Conservation (phyloP, 2,329 filamentous ascomycete genomes). For the Talaromyces sp. region DNA sequence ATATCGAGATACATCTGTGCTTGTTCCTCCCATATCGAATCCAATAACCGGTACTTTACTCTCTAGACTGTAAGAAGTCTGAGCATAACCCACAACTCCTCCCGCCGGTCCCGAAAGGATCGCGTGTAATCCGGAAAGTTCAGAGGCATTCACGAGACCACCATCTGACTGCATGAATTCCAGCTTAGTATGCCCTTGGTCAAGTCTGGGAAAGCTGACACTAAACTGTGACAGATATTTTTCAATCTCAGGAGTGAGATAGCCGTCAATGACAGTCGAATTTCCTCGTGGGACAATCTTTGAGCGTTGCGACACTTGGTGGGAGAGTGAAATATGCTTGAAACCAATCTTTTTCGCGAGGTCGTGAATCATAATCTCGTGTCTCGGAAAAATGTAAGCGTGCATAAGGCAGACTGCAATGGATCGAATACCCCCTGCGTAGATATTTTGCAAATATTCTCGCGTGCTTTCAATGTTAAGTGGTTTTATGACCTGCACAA, state of each 20-base stretch:
- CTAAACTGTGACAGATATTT: slow-evolving; percentile 76
- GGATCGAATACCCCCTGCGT: neutral
- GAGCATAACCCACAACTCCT: slow-evolving; percentile 5
- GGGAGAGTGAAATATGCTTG: slow-evolving; percentile 66
- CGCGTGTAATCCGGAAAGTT: slow-evolving; percentile 80
- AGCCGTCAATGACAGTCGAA: slow-evolving; percentile 74
- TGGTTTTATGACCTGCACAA: neutral
- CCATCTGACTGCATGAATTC: slow-evolving; percentile 95
- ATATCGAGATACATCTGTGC: slow-evolving; percentile 81
- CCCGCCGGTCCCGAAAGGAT: slow-evolving; percentile 53
- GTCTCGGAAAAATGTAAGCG: slow-evolving; percentile 64
- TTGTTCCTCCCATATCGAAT: slow-evolving; percentile 93
- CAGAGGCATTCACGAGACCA: slow-evolving; percentile 54
- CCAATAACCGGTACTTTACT: slow-evolving; percentile 49
- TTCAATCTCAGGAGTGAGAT: slow-evolving; percentile 73
- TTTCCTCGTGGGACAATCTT: slow-evolving; percentile 76
- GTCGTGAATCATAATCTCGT: slow-evolving; percentile 74
- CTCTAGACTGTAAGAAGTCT: slow-evolving; percentile 50
- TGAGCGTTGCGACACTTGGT: slow-evolving; percentile 75
- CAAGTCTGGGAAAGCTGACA: slow-evolving; percentile 58
- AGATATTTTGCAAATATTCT: slow-evolving; percentile 3
- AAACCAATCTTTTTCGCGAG: slow-evolving; percentile 79
- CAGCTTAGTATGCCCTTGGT: slow-evolving; percentile 44
- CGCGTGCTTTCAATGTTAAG: slow-evolving; percentile 4
- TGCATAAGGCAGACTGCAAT: slow-evolving; percentile 8